Evolutionary conservation across 331 rosid genomes (phyloP), one percentile per base, ranked within the genome.

Genomic region (Erythrophleum ivorense): DNA sequence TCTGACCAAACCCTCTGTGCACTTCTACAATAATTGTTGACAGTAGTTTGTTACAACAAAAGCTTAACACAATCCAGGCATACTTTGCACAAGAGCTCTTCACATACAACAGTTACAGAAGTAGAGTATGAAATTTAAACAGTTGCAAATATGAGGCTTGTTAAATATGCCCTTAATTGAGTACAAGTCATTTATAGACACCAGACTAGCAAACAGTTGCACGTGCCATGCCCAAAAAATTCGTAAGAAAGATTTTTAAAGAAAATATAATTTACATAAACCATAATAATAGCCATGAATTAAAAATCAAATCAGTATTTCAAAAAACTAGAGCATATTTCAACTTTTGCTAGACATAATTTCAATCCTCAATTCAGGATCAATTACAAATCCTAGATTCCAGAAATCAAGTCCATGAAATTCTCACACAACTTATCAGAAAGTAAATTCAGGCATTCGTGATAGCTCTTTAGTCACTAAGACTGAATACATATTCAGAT

Each of bases 1-100:
- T 89, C 83, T 96, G 84, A 94, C 99, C 88, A 90, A 85, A 78
- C 91, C 91, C 77, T 92, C 99, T 46, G 98, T 92, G 90, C 94
- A 94, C 64, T 89, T 96, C 99, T 96, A 86, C 87, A 86, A 77
- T 78, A 86, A 84, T 73, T 84, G 86, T 81, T 62, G 74, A 71
- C 67, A 83, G 55, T 48, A 79, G 43, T 71, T 73, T 68, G 73
- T 80, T 83, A 84, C 64, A 62, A 58, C 64, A 83, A 72, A 85
- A 59, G 75, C 69, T 73, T 63, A 31, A 65, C 29, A 69, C 60
- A 82, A 78, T 77, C 18, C 58, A 48, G 36, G 76, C 72, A 73
- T 46, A 19, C 49, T 14, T 59, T 60, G 45, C 45, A 64, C 34
- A 57, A 50, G 75, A 49, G 54, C 58, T 81, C 80, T 63, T 80